Percentiles rank a stretch among this genome's conserved stretches.
These are phyloP conservation scores for Funneliformis caledonium DNA, from an alignment of 371 early-diverging fungal genomes.

Conservation along the genomic window DNA sequence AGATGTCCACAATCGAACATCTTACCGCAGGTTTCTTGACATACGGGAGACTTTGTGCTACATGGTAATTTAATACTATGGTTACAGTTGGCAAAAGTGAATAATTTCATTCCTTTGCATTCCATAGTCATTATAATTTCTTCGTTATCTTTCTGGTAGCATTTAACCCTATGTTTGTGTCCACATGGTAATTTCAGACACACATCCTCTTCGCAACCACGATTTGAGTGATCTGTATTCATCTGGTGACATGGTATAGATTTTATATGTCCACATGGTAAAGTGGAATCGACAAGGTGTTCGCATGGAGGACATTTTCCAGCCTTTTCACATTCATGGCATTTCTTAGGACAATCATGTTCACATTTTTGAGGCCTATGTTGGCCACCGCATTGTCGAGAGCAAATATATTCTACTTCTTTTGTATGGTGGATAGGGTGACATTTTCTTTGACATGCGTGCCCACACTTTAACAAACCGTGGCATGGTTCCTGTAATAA, in stretches of 20 bases:
- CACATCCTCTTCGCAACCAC: too few species aligned
- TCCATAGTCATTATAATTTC: background rate
- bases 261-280: slow-evolving; percentile 24
- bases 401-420: background rate
- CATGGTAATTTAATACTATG: slow-evolving; percentile 40
- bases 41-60: slow-evolving; percentile 44
- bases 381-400: background rate
- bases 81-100: slow-evolving; percentile 36
- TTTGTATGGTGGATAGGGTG: slow-evolving; percentile 13
- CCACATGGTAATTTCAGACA: background rate
- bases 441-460: slow-evolving; percentile 14
- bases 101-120: background rate
- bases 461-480: background rate
- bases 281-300: background rate
- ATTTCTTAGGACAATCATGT: background rate
- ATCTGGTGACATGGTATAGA: background rate
- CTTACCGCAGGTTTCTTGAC: slow-evolving; percentile 43
- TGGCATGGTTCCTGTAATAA: background rate
- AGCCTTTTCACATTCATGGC: slow-evolving; percentile 11
- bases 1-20: slow-evolving; percentile 48
- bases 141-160: too few species aligned
- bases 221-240: background rate
- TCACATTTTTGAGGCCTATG: background rate
- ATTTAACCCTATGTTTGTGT: background rate
- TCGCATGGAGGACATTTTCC: background rate